These are phyloP conservation scores for Suillus clintonianus DNA, from an alignment of 768 basidiomycete genomes.

Conservation along the genomic window DNA sequence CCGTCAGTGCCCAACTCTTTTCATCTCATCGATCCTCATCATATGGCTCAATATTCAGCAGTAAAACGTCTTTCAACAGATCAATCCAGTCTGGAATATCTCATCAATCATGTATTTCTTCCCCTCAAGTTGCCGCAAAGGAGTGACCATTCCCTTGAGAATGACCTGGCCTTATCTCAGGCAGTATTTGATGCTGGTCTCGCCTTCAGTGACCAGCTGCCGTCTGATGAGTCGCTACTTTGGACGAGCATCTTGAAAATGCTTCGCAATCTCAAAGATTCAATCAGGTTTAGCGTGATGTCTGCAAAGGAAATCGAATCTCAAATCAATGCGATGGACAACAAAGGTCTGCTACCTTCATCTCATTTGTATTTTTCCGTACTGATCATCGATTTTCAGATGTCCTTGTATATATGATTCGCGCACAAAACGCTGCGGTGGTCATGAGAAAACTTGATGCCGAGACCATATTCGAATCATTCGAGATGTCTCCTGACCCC, in stretches of 20 bases:
- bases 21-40: no score
- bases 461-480: conserved; percentile 43
- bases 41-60: no score
- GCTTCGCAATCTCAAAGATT: conserved; percentile 25
- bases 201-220: conserved; percentile 17
- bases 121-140: conserved; percentile 43
- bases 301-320: conserved; percentile 13
- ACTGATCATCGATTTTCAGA: conserved; percentile 28
- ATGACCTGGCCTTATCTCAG: conserved; percentile 29
- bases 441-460: conserved; percentile 34
- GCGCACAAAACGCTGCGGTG: conserved; percentile 50
- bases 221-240: conserved; percentile 6
- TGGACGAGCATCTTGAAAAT: conserved; percentile 37
- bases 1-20: no score
- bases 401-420: conserved; percentile 38
- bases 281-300: conserved; percentile 5
- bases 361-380: not conserved
- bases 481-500: conserved; percentile 44
- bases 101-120: conserved; percentile 44
- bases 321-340: conserved; percentile 20
- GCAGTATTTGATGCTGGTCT: conserved; percentile 18
- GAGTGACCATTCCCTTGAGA: conserved; percentile 28
- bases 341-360: conserved; percentile 8
- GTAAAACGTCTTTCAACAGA: not conserved
- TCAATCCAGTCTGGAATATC: conserved; percentile 24